Base-by-base conservation (phyloP, 495 filamentous ascomycete species). In the Zalerion maritima region DNA sequence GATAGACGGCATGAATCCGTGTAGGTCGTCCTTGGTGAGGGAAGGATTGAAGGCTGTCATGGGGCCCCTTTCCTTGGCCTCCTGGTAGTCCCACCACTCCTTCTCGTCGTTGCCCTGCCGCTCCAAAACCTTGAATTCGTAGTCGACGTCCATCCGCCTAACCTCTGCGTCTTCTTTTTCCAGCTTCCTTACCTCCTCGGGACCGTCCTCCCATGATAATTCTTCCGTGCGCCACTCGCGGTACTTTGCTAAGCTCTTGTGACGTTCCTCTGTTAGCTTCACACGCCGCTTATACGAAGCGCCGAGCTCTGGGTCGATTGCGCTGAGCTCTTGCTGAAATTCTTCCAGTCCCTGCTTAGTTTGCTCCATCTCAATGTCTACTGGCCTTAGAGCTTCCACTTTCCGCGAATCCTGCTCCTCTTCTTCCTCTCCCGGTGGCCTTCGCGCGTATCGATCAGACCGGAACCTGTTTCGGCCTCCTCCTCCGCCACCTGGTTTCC, bases 1-100 rank as follows among this genome's bases (percentile, higher is more conserved):
- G 4, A 43, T 25, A 7, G 35, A 37, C 6, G 43, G 40, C 9
- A 40, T 43, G 24, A 25, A 44, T 31, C 46, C 46, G 12, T 29
- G 23, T 28, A 49, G 40, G 18, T 32, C 28, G 5, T 8, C 26
- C 6, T 32, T 31, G 17, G 38, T 25, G 18, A 45, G 20, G 2
- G 29, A 5, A 1, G 45, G 45, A 28, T 43, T 36, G 37, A 35
- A 49, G 4, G 32, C 2, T 9, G 23, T 14, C 6, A 24, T 26
- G 20, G 3, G 0, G 11, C 46, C 46, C 5, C 25, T 27, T 16
- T 40, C 34, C 25, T 37, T 24, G 6, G 23, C 21, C 9, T 42
- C 37, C 1, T 51, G 29, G 28, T 31, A 32, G 15, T 28, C 41
- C 14, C 36, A 15, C 12, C 35, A 16, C 14, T 42, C 32, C 10